A percentile compares a stretch with the other conserved stretches of the same genome.
These are phyloP conservation scores for Patellifolia procumbens DNA, from an alignment of 179 eudicot genomes.

Conservation along the genomic window DNA sequence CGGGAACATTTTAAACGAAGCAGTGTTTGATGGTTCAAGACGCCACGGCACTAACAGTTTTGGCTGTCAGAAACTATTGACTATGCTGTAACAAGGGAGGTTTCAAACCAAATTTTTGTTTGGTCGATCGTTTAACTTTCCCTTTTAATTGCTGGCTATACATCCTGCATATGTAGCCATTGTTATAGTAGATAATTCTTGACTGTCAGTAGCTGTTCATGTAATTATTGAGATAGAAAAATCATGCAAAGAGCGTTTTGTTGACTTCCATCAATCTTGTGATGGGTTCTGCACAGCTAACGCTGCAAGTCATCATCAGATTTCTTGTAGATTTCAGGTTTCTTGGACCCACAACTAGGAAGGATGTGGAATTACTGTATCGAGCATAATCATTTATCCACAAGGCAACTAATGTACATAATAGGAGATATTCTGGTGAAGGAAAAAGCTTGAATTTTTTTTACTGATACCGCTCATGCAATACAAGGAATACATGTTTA, in stretches of 20 bases:
- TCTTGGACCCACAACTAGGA: neutral
- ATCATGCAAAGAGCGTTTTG: neutral
- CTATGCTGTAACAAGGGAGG: neutral
- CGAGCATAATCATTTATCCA: slow-evolving; percentile 3
- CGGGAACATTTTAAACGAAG: slow-evolving; percentile 71
- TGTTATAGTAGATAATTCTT: slow-evolving; percentile 22
- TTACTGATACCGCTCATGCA: neutral
- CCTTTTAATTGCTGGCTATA: neutral
- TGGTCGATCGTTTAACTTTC: neutral
- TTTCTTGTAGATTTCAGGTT: neutral
- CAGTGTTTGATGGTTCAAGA: slow-evolving; percentile 36
- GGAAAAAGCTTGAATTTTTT: neutral
- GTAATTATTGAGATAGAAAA: neutral
- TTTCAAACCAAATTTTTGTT: neutral
- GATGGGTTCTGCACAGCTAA: neutral
- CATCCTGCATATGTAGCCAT: slow-evolving; percentile 14
- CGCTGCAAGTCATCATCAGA: slow-evolving; percentile 2
- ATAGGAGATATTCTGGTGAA: neutral
- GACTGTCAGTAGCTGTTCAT: slow-evolving; percentile 15
- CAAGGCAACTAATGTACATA: slow-evolving; percentile 14
- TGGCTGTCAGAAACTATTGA: neutral
- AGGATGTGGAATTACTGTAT: slow-evolving; percentile 12
- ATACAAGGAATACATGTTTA: too few species aligned
- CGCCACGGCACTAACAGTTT: slow-evolving; percentile 7
- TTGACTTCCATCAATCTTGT: neutral